Conservation (phyloP, 2,329 filamentous ascomycete genomes). For the Harringtonia lauricola region DNA sequence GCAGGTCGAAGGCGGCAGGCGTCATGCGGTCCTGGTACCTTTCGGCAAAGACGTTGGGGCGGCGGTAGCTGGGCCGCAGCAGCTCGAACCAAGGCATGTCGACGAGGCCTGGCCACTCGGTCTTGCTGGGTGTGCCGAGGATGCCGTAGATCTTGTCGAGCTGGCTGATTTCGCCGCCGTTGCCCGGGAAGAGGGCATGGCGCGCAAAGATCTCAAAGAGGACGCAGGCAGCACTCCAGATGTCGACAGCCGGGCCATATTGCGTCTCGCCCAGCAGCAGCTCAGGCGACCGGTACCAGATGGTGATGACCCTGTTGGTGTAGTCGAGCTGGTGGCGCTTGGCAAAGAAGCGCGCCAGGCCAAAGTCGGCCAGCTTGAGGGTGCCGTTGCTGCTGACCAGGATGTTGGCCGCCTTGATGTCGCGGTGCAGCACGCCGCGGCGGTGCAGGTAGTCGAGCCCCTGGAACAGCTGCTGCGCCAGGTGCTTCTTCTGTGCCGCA, state of each 20-base stretch:
- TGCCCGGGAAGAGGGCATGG: constrained; percentile 87
- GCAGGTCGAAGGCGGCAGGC: constrained; percentile 70
- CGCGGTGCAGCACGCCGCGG: constrained; percentile 86
- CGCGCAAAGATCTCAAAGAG: constrained; percentile 93
- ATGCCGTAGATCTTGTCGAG: constrained; percentile 93
- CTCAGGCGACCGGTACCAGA: constrained; percentile 92
- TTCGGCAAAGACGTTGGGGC: constrained; percentile 66
- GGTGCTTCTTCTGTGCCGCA: constrained; percentile 78
- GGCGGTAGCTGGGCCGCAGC: constrained; percentile 64
- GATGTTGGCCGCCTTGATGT: constrained; percentile 98
- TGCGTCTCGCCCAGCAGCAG: constrained; percentile 83
- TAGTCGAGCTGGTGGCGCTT: constrained; percentile 90
- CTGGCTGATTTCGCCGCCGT: constrained; percentile 91
- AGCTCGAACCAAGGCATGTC: constrained; percentile 98
- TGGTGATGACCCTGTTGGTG: constrained; percentile 96
- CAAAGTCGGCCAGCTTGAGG: constrained; percentile 91
- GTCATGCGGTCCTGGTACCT: constrained; percentile 71
- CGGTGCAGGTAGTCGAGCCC: constrained; percentile 89
- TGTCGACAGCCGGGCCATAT: constrained; percentile 81
- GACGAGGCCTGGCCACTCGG: constrained; percentile 80
- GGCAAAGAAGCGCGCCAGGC: constrained; percentile 88
- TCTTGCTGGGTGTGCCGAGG: constrained; percentile 74
- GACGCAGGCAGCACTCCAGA: constrained; percentile 96
- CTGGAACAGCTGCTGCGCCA: constrained; percentile 87
- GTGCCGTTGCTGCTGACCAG: constrained; percentile 82